Percentiles rank a stretch among this genome's conserved stretches.
phyloP scores from a whole-genome alignment of 2,329 filamentous ascomycete species.

The Lomentospora prolificans region DNA sequence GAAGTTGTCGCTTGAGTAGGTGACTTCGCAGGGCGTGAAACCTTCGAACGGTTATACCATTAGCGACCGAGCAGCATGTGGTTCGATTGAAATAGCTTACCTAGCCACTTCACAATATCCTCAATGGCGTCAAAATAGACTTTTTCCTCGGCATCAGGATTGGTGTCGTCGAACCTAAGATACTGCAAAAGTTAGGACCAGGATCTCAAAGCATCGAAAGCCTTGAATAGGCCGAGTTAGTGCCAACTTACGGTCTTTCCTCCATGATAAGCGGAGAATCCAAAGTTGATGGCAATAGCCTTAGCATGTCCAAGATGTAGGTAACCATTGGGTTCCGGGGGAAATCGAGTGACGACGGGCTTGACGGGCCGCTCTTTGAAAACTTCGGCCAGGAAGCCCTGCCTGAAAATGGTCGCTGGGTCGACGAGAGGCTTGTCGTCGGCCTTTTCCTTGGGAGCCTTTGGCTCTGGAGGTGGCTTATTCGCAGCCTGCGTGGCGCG shows the following conservation, averaged over 20 bases:
- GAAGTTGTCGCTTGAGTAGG: slow-evolving; percentile 87
- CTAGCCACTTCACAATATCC: slow-evolving; percentile 80
- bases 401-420: slow-evolving; percentile 65
- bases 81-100: slow-evolving; percentile 18
- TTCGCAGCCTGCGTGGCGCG: slow-evolving; percentile 6
- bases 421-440: slow-evolving; percentile 25
- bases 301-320: slow-evolving; percentile 92
- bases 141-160: slow-evolving; percentile 87
- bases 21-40: slow-evolving; percentile 70
- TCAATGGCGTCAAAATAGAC: slow-evolving; percentile 82
- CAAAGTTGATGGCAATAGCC: slow-evolving; percentile 93
- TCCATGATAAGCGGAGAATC: slow-evolving; percentile 76
- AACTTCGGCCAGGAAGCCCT: slow-evolving; percentile 64
- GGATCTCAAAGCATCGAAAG: slow-evolving; percentile 1
- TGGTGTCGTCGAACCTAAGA: slow-evolving; percentile 80
- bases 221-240: not conserved
- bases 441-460: slow-evolving; percentile 21
- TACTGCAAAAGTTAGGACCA: not conserved
- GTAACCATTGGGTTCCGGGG: slow-evolving; percentile 85
- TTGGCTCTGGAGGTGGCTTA: slow-evolving; percentile 22
- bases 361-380: slow-evolving; percentile 57
- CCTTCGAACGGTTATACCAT: slow-evolving; percentile 17
- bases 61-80: not conserved
- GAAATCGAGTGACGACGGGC: slow-evolving; percentile 61
- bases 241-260: slow-evolving; percentile 42